Conservation (phyloP, 345 rosid species). For the Lenwebbia sp. region DNA sequence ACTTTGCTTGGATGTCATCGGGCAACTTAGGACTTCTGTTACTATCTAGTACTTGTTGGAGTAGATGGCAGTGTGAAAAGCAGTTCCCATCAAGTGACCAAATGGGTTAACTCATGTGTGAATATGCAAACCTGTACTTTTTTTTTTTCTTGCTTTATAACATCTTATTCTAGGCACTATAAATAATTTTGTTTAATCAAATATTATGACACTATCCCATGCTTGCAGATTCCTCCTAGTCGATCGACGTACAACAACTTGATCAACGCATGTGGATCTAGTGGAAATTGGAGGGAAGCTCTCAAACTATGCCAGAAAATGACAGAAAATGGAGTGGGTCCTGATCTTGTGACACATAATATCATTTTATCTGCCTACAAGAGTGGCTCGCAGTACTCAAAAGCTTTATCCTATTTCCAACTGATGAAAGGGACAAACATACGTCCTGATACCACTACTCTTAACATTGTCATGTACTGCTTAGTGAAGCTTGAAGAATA, state of each 20-base stretch:
- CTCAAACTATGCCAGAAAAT: constrained; percentile 74
- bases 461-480: constrained; percentile 75
- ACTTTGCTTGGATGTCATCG: not conserved
- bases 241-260: constrained; percentile 77
- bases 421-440: constrained; percentile 82
- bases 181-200: not conserved
- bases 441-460: constrained; percentile 77
- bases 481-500: constrained; percentile 62
- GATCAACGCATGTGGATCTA: constrained; percentile 93
- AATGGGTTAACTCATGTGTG: not conserved
- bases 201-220: not conserved
- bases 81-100: not conserved
- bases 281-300: constrained; percentile 97
- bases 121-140: not conserved
- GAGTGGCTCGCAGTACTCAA: constrained; percentile 62
- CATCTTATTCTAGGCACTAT: not conserved
- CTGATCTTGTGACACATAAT: constrained; percentile 92
- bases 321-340: constrained; percentile 97
- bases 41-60: not conserved
- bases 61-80: not conserved
- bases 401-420: constrained; percentile 80
- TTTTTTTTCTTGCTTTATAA: not conserved
- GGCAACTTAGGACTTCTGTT: not conserved
- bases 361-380: constrained; percentile 85
- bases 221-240: constrained; percentile 81